Base-by-base conservation (phyloP, 2,329 filamentous ascomycete species). In the Stachybotrys chartarum region DNA sequence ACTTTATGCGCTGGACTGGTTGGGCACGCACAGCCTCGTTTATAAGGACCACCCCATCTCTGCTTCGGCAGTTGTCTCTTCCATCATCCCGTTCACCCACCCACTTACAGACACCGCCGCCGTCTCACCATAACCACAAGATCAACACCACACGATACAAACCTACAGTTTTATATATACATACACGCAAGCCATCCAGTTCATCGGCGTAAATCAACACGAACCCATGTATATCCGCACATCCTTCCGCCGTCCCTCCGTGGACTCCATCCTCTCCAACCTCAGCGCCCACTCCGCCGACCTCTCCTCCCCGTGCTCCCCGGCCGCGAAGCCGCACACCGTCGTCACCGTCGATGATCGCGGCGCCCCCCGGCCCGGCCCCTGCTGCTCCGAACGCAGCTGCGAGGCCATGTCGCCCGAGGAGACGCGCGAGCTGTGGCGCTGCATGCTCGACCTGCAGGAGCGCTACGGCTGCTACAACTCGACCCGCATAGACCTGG, bases 361-460 rank as follows among this genome's bases (percentile, higher is more conserved):
- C 24, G 24, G 24, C 24, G 24, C 24, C 24, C 24, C 24, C 24
- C 24, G 24, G 24, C 24, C 24, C 2, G 24, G 24, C 24, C 24
- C 24, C 24, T 24, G 24, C 42, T 65, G 60, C 52, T 68, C 66
- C 5, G 64, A 66, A 10, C 66, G 58, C 7, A 68, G 66, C 61
- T 68, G 65, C 58, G 66, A 66, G 56, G 59, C 58, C 58, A 66
- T 73, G 67, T 68, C 60, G 30, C 61, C 63, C 30, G 70, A 74
- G 32, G 73, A 76, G 56, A 75, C 71, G 5, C 65, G 69, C 18
- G 70, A 72, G 42, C 62, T 79, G 3, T 79, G 77, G 77, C 63
- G 67, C 51, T 76, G 76, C 59, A 79, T 79, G 77, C 68, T 79
- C 2, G 70, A 74, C 51, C 67, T 79, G 8, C 77, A 79, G 62